Evolutionary conservation across 208 protist species (phyloP).

Genomic region (Wallacemonas sp.): DNA sequence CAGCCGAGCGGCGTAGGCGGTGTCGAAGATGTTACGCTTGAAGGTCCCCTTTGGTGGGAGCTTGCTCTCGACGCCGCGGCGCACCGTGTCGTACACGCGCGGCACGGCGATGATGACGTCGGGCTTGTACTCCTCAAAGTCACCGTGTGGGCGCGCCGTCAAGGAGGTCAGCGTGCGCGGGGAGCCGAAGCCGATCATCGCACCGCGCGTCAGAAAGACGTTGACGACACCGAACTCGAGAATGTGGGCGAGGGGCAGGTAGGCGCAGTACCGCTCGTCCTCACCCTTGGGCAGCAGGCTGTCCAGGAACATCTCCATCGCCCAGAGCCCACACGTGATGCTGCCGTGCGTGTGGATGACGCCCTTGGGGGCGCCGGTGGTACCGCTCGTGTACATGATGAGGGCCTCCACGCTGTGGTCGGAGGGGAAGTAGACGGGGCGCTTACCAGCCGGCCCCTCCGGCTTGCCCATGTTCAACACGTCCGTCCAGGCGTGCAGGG

Average conservation of each 20-base stretch:
- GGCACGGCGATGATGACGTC: constrained; percentile 77
- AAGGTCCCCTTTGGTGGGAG: constrained; percentile 57
- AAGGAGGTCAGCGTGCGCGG: constrained; percentile 75
- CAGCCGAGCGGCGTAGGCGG: constrained; percentile 54
- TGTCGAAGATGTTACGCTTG: constrained; percentile 72
- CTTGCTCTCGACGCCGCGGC: constrained; percentile 63
- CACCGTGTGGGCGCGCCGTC: constrained; percentile 77
- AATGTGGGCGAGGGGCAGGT: constrained; percentile 94
- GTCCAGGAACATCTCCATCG: constrained; percentile 54
- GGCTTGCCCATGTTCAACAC: constrained; percentile 42
- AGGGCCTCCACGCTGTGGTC: constrained; percentile 43
- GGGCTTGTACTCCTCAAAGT: constrained; percentile 76
- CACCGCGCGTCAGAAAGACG: constrained; percentile 69
- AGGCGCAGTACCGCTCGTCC: constrained; percentile 79
- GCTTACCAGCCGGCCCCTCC: background rate
- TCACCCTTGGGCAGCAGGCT: constrained; percentile 13
- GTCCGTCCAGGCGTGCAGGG: constrained; percentile 50
- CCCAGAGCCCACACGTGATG: constrained; percentile 41
- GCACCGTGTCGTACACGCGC: constrained; percentile 88
- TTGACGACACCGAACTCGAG: constrained; percentile 86
- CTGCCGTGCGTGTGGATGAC: constrained; percentile 85
- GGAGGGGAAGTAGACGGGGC: constrained; percentile 13
- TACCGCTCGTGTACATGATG: constrained; percentile 91
- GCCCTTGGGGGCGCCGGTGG: constrained; percentile 90
- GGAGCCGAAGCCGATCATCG: constrained; percentile 66